Percentiles rank a stretch among this genome's conserved stretches.
phyloP scores from a whole-genome alignment of 176 grass and related monocot genomes.

The Triticum monococcum region DNA sequence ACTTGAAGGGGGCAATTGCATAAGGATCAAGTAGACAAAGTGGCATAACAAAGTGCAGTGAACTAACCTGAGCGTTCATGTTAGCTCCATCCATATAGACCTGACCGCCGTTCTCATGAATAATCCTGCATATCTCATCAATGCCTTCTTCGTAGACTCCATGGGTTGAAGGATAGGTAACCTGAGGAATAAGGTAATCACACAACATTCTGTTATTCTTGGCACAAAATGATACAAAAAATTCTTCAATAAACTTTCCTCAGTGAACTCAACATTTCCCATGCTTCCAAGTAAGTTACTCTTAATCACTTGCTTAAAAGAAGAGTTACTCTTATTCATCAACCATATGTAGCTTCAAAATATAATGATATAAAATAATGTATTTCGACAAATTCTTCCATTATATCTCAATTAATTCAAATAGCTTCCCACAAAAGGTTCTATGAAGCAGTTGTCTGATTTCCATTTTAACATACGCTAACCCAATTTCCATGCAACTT shows the following conservation, averaged over 20 bases:
- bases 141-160: slow-evolving; percentile 99
- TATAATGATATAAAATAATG: neutral
- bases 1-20: neutral
- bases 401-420: neutral
- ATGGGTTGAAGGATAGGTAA: slow-evolving; percentile 98
- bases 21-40: neutral
- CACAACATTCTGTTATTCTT: slow-evolving; percentile 2
- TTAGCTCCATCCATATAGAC: slow-evolving; percentile 99
- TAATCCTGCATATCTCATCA: slow-evolving; percentile 96
- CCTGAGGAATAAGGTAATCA: slow-evolving; percentile 55
- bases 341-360: slow-evolving; percentile 1
- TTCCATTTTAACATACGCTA: neutral
- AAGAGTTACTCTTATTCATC: neutral
- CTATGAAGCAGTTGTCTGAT: neutral
- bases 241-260: neutral
- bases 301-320: neutral
- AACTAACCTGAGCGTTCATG: slow-evolving; percentile 97
- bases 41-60: slow-evolving; percentile 13
- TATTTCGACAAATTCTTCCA: neutral
- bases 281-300: neutral
- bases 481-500: neutral
- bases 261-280: slow-evolving; percentile 7
- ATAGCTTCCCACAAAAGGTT: neutral
- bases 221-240: neutral
- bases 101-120: slow-evolving; percentile 97